Evolutionary conservation across 1,284 basidiomycete genomes (phyloP), one percentile per base, ranked within the genome.

Genomic region (Leccinum cinnamomeum): DNA sequence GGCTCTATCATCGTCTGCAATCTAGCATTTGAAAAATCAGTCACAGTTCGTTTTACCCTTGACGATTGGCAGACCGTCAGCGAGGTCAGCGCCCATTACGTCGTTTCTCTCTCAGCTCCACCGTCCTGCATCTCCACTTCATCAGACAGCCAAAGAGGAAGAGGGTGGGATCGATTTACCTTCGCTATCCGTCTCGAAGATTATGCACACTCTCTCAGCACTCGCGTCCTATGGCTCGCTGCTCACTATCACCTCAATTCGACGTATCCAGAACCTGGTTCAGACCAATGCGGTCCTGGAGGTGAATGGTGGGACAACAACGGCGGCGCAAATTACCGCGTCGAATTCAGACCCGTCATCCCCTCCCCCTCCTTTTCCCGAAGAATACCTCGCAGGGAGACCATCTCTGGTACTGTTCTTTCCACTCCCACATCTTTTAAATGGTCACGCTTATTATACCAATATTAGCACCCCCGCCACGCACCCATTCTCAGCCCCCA

Each of bases 11-110:
- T 93, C 57, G 92, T 95, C 41, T 85, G 89, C 69, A 97, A 97
- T 75, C 67, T 96, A 56, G 81, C 92, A 0, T 98, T 93, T 70
- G 88, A 94, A 75, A 98, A 98, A 77, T 84, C 85, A 66, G 90
- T 98, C 58, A 88, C 86, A 2, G 84, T 97, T 0, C 84, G 96
- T 12, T 98, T 97, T 76, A 98, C 96, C 1, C 81, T 96, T 58
- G 96, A 98, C 76, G 87, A 91, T 63, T 98, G 96, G 96, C 86
- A 91, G 67, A 98, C 95, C 1, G 93, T 92, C 2, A 91, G 88
- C 57, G 96, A 98, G 75, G 94, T 97, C 18, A 80, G 83, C 30
- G 90, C 86, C 14, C 81, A 82, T 37, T 84, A 89, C 72, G 79
- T 85, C 61, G 84, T 84, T 56, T 84, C 84, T 59, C 67, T 88